Percentiles rank a stretch among this genome's conserved stretches.
Evolutionary conservation across 1,284 basidiomycete genomes (phyloP).

Genomic region (Coriolopsis trogii): DNA sequence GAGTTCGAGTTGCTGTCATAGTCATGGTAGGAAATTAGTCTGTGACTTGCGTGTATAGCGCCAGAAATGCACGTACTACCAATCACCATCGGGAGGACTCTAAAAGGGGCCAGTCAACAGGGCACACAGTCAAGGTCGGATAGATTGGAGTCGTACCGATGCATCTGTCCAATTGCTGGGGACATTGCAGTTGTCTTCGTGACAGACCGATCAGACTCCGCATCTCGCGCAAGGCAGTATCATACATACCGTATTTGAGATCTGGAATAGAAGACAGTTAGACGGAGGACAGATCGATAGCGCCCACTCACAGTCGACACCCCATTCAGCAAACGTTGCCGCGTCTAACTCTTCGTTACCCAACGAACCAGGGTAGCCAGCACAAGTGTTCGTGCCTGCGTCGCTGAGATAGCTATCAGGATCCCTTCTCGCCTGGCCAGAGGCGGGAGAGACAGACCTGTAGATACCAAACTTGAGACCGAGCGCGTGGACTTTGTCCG

Average conservation of each 20-base stretch:
- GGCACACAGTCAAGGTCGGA: not conserved
- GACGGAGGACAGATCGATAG: no score
- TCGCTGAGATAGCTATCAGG: conserved; percentile 39
- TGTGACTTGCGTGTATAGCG: not conserved
- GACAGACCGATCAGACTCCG: not conserved
- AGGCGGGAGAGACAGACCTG: conserved; percentile 32
- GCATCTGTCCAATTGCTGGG: conserved; percentile 54
- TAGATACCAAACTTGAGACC: conserved; percentile 59
- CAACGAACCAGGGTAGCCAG: conserved; percentile 55
- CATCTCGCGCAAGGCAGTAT: not conserved
- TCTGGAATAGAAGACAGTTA: no score
- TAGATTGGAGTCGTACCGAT: conserved; percentile 30
- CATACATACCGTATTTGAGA: conserved; percentile 52
- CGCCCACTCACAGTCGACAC: conserved; percentile 50
- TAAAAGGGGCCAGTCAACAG: conserved; percentile 14
- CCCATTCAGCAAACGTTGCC: conserved; percentile 54
- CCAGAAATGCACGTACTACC: conserved; percentile 46
- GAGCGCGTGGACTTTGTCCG: conserved; percentile 47
- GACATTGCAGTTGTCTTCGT: conserved; percentile 56
- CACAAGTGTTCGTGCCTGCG: conserved; percentile 55
- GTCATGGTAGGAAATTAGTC: not conserved
- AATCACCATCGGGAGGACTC: conserved; percentile 46
- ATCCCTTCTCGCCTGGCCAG: not conserved
- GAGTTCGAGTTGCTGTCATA: conserved; percentile 53
- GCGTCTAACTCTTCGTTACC: conserved; percentile 53